Percentiles rank a stretch among this genome's conserved stretches.
Conservation (phyloP, 1,284 basidiomycete genomes). For the Pascua guehoae region DNA sequence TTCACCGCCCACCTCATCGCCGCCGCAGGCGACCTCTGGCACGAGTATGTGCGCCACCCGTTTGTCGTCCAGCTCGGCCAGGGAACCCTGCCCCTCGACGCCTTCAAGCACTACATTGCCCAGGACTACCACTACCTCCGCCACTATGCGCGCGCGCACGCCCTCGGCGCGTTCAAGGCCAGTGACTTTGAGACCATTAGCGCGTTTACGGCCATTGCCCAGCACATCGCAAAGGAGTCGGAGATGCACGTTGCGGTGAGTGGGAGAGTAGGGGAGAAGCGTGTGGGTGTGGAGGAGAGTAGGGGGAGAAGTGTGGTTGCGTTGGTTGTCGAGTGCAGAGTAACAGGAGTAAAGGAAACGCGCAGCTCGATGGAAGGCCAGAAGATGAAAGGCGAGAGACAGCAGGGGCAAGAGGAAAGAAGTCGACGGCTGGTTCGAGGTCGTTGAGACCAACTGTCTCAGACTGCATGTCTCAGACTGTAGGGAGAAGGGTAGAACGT, state of each 20-base stretch:
- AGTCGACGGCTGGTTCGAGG: too few species aligned
- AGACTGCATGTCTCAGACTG: too few species aligned
- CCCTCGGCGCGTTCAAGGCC: constrained; percentile 72
- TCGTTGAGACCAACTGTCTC: too few species aligned
- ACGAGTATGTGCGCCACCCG: constrained; percentile 59
- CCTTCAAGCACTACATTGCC: constrained; percentile 80
- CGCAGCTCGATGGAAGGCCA: too few species aligned
- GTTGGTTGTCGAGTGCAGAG: too few species aligned
- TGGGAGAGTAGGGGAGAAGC: too few species aligned
- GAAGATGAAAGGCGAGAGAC: too few species aligned
- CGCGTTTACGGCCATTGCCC: constrained; percentile 63
- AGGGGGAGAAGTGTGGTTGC: too few species aligned
- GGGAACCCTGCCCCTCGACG: constrained; percentile 62
- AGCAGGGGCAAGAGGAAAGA: too few species aligned
- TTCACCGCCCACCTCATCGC: constrained; percentile 66
- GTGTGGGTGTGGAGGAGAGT: too few species aligned
- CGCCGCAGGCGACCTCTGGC: constrained; percentile 59
- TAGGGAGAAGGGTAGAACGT: too few species aligned
- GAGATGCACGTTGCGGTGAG: constrained; percentile 61
- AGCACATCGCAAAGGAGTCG: constrained; percentile 66
- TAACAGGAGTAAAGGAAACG: too few species aligned
- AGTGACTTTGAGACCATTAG: constrained; percentile 62
- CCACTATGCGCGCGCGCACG: constrained; percentile 53
- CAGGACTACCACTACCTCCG: constrained; percentile 56
- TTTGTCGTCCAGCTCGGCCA: constrained; percentile 72